Evolutionary conservation across 2,329 filamentous ascomycete genomes (phyloP), one percentile per base, ranked within the genome.

Genomic region (Shiraia bambusicola): DNA sequence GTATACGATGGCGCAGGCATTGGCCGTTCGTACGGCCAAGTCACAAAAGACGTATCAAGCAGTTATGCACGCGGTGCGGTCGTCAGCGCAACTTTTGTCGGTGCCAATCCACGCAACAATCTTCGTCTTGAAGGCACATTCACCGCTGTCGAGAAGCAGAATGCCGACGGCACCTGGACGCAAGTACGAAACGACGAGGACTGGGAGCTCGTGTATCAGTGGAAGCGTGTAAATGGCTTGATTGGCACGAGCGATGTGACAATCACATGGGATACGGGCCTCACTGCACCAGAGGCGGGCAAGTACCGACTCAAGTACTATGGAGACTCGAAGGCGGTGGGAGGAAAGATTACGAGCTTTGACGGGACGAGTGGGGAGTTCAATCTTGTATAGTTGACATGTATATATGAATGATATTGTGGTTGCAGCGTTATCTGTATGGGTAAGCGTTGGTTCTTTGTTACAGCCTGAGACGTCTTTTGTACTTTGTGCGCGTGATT

Each of bases 101-200:
- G 85, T 12, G 91, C 91, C 1, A 95, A 95, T 59, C 92, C 92
- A 12, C 80, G 92, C 22, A 96, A 96, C 66, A 87, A 95, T 51
- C 79, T 96, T 22, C 80, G 83, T 2, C 80, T 88, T 2, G 91
- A 88, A 58, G 77, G 76, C 2, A 95, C 89, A 0, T 96, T 83
- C 66, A 84, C 84, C 0, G 81, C 86, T 0, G 79, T 96, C 0
- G 90, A 96, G 72, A 75, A 74, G 59, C 74, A 80, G 34, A 64
- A 76, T 56, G 28, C 59, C 63, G 40, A 69, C 54, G 19, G 72
- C 62, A 49, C 36, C 0, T 96, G 92, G 92, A 70, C 67, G 6
- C 75, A 73, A 28, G 79, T 93, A 2, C 76, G 82, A 12, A 81
- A 83, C 45, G 92, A 96, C 61, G 71, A 72, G 3, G 91, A 96